These are phyloP conservation scores for Trichophaea hybrida DNA, from an alignment of 2,329 filamentous ascomycete genomes.

Conservation along the genomic window DNA sequence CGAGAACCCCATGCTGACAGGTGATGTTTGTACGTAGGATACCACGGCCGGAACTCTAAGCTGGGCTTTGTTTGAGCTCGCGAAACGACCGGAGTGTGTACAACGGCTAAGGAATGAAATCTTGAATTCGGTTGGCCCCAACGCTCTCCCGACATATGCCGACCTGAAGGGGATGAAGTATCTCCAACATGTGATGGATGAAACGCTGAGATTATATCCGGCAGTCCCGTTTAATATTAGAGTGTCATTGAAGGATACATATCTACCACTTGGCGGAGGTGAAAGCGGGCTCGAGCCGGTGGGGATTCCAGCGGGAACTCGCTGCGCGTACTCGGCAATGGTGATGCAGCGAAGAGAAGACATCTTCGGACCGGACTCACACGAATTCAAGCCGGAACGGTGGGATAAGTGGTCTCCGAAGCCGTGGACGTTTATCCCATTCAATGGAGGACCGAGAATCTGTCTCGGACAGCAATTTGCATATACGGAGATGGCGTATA, in stretches of 20 bases:
- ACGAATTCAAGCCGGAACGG: constrained; percentile 49
- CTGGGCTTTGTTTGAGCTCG: constrained; percentile 72
- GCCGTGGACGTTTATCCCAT: constrained; percentile 59
- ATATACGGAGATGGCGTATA: constrained; percentile 60
- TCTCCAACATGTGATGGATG: constrained; percentile 54
- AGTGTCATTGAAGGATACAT: constrained; percentile 56
- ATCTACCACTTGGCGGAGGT: constrained; percentile 57
- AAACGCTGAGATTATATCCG: constrained; percentile 64
- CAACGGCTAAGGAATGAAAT: constrained; percentile 61
- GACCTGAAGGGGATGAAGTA: constrained; percentile 83
- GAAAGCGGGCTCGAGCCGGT: too few species aligned
- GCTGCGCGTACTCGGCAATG: constrained; percentile 53
- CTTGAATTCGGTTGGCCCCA: constrained; percentile 47
- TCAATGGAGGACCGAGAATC: constrained; percentile 59
- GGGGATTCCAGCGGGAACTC: too few species aligned
- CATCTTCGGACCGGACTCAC: constrained; percentile 42
- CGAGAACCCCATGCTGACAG: neutral
- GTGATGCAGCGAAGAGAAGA: constrained; percentile 57
- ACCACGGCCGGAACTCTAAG: constrained; percentile 72
- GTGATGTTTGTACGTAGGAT: constrained; percentile 37
- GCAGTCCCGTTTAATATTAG: constrained; percentile 68
- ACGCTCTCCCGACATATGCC: constrained; percentile 51
- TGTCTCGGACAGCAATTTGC: constrained; percentile 74
- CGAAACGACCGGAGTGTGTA: constrained; percentile 52
- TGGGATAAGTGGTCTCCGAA: constrained; percentile 49